Evolutionary conservation across 345 rosid genomes (phyloP).

Genomic region (Ceriops decandra): DNA sequence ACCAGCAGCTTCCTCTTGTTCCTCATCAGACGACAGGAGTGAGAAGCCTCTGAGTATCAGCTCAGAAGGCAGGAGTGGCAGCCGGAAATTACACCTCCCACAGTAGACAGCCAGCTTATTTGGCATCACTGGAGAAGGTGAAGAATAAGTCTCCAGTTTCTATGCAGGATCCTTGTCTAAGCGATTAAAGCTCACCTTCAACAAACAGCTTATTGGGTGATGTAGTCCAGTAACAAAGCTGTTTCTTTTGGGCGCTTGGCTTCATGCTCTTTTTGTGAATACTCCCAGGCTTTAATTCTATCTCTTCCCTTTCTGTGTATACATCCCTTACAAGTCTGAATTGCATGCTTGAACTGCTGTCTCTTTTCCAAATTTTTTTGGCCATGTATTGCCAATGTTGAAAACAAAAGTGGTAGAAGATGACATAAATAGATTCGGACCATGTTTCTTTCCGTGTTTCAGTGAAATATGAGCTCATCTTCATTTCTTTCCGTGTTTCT

Average conservation of each 20-base stretch:
- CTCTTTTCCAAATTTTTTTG: constrained; percentile 2
- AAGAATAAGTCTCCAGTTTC: constrained; percentile 62
- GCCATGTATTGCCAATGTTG: background rate
- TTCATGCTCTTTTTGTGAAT: constrained; percentile 7
- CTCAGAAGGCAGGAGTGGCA: constrained; percentile 35
- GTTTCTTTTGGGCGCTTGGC: background rate
- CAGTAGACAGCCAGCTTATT: constrained; percentile 33
- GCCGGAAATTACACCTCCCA: constrained; percentile 35
- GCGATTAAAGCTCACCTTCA: constrained; percentile 85
- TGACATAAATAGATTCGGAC: background rate
- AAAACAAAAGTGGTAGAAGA: background rate
- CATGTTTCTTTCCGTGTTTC: background rate
- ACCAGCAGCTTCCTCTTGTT: constrained; percentile 42
- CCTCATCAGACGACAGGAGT: constrained; percentile 43
- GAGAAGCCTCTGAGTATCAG: constrained; percentile 35
- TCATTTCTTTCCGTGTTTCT: background rate
- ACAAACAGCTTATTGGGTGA: constrained; percentile 63
- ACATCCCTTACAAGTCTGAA: background rate
- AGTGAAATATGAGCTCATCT: background rate
- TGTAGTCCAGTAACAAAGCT: constrained; percentile 37
- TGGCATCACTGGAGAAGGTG: constrained; percentile 38
- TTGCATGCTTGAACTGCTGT: background rate
- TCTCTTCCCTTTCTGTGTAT: too few species aligned
- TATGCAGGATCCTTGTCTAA: constrained; percentile 72
- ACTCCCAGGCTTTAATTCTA: background rate